Evolutionary conservation across 2,329 filamentous ascomycete genomes (phyloP), one percentile per base, ranked within the genome.

Genomic region (Thelonectria olida): DNA sequence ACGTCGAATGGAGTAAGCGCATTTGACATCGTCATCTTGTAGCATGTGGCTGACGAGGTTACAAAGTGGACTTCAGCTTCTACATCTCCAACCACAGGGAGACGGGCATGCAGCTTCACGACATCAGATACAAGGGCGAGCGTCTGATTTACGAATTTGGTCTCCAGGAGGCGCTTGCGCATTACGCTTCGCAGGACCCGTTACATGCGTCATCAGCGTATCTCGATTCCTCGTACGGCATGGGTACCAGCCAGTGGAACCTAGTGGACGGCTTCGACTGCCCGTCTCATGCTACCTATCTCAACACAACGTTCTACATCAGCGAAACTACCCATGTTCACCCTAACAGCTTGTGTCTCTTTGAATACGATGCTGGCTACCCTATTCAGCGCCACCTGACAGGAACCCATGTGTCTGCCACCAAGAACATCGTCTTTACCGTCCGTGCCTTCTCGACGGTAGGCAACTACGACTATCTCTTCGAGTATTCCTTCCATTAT

Each of bases 81-180:
- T 87, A 82, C 65, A 74, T 85, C n/a, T 76, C 75, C 3, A 83
- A 84, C 50, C 78, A 76, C 1, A 74, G 78, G 8, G 83, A 85
- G 56, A 78, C 77, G 0, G 85, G 84, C 0, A 74, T 87, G 42
- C 64, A 77, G 1, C 73, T 88, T 1, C 81, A 81, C 67, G 80
- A 88, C 59, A 80, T 88, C 45, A 73, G 76, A 17, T 86, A 81
- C 76, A 84, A 85, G 66, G 83, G 82, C 15, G 77, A 85, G 61
- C 76, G 83, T 7, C 71, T 88, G 7, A 73, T 88, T 10, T 88
- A 87, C 58, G 85, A 88, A 66, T 75, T 88, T 2, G 80, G 81
- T 3, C 73, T 88, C 0, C 82, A 87, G 68, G 84, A 88, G 70
- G 84, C 84, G 0, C 72, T 86, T 7, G 80, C 84, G 1, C 82